Conservation (phyloP, 345 rosid genomes). For the Rhizophora mangle region DNA sequence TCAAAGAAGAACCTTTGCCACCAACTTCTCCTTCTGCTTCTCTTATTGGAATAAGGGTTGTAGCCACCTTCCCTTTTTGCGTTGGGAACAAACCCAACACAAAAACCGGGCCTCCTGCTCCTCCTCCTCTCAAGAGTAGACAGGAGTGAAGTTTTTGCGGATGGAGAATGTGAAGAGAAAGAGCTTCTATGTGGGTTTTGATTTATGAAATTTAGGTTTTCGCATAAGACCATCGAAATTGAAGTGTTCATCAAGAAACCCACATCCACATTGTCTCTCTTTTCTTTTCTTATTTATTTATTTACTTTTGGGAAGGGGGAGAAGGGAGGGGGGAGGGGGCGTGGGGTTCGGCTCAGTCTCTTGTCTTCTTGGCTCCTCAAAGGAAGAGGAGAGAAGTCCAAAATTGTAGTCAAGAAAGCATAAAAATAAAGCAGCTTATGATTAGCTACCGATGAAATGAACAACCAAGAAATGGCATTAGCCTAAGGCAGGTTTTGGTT, state of each 20-base stretch:
- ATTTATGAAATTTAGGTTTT: constrained; percentile 38
- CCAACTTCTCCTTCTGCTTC: constrained; percentile 58
- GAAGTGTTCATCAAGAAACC: constrained; percentile 71
- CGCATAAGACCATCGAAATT: constrained; percentile 34
- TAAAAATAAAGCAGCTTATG: too few species aligned
- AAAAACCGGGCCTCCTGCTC: constrained; percentile 27
- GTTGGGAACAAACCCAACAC: constrained; percentile 44
- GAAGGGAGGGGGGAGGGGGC: too few species aligned
- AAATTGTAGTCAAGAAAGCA: too few species aligned
- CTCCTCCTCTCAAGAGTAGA: background rate
- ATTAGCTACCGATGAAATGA: too few species aligned
- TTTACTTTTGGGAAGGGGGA: too few species aligned
- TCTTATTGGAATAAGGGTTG: constrained; percentile 24
- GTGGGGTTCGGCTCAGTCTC: too few species aligned
- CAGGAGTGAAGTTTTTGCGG: constrained; percentile 15
- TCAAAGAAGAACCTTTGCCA: constrained; percentile 79
- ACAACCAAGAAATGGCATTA: too few species aligned
- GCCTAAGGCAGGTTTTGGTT: too few species aligned
- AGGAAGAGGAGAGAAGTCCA: too few species aligned
- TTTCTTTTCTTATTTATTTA: too few species aligned
- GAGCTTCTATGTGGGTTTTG: constrained; percentile 14
- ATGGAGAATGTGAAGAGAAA: background rate
- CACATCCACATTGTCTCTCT: too few species aligned
- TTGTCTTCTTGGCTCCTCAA: too few species aligned
- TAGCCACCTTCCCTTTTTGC: constrained; percentile 31